Evolutionary conservation across 495 filamentous ascomycete genomes (phyloP).

Genomic region (Penicillium longicatenatum): DNA sequence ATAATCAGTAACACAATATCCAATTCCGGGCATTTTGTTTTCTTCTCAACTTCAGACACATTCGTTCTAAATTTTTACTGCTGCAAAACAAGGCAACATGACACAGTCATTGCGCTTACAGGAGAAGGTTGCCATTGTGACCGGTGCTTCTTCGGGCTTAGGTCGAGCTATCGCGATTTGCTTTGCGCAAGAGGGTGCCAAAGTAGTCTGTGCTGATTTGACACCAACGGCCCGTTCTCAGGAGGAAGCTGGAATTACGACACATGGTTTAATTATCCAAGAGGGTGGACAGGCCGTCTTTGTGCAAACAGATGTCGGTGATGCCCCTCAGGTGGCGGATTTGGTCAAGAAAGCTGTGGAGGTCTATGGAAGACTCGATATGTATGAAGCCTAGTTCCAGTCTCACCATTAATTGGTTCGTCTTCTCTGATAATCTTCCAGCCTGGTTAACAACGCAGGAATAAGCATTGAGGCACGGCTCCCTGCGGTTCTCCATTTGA

Average conservation of each 20-base stretch:
- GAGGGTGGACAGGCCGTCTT: constrained; percentile 46
- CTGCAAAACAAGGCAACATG: too few relatives aligned
- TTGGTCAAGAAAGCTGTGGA: constrained; percentile 40
- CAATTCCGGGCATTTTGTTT: too few relatives aligned
- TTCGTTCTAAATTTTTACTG: too few relatives aligned
- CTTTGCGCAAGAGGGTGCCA: constrained; percentile 38
- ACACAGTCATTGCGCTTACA: neutral
- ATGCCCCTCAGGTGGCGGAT: constrained; percentile 36
- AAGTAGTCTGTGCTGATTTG: constrained; percentile 52
- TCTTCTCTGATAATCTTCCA: constrained; percentile 9
- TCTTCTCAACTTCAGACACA: too few relatives aligned
- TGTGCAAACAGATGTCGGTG: constrained; percentile 47
- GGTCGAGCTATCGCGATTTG: neutral
- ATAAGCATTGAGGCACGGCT: constrained; percentile 29
- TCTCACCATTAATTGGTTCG: too few relatives aligned
- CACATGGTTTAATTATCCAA: constrained; percentile 43
- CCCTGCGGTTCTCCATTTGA: constrained; percentile 39
- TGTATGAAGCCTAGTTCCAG: constrained; percentile 30
- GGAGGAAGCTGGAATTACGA: constrained; percentile 36
- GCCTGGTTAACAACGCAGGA: constrained; percentile 58
- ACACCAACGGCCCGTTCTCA: constrained; percentile 27
- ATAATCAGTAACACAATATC: too few relatives aligned
- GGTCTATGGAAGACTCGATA: constrained; percentile 49
- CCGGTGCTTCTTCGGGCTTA: neutral
- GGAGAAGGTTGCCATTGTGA: neutral